These are phyloP conservation scores for Blastocrithidia nonstop DNA, from an alignment of 208 protist species.

Conservation along the genomic window DNA sequence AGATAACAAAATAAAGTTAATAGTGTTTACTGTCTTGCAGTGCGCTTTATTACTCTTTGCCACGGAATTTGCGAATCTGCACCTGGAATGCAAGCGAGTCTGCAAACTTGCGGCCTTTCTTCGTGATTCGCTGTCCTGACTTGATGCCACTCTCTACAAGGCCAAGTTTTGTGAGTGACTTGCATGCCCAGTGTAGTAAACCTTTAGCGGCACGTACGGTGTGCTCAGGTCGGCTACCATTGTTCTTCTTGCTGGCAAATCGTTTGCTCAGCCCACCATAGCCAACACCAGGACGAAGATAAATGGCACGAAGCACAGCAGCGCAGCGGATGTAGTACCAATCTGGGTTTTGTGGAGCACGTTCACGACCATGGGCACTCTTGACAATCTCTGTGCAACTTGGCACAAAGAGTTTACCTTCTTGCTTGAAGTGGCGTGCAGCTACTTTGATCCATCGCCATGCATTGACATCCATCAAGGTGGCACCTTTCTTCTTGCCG, in stretches of 20 bases:
- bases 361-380: slow-evolving; percentile 91
- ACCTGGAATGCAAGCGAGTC: slow-evolving; percentile 92
- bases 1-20: not conserved
- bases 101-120: slow-evolving; percentile 87
- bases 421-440: slow-evolving; percentile 92
- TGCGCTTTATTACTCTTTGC: too few relatives aligned
- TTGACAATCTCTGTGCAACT: slow-evolving; percentile 96
- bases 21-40: too few relatives aligned
- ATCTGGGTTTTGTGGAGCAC: slow-evolving; percentile 93
- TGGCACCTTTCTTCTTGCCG: slow-evolving; percentile 82
- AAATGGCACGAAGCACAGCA: slow-evolving; percentile 93
- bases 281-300: slow-evolving; percentile 89
- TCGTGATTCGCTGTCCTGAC: slow-evolving; percentile 87
- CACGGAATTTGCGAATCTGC: slow-evolving; percentile 44
- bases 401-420: slow-evolving; percentile 89
- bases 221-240: slow-evolving; percentile 81
- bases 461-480: slow-evolving; percentile 89
- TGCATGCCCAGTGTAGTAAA: slow-evolving; percentile 89
- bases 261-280: slow-evolving; percentile 88
- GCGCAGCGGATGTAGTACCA: slow-evolving; percentile 97
- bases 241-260: slow-evolving; percentile 88
- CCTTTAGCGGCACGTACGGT: slow-evolving; percentile 62
- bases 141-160: slow-evolving; percentile 75
- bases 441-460: slow-evolving; percentile 92
- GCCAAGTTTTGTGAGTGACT: slow-evolving; percentile 88